These are phyloP conservation scores for Paramarasmius palmivorus DNA, from an alignment of 1,284 basidiomycete species.

Conservation along the genomic window DNA sequence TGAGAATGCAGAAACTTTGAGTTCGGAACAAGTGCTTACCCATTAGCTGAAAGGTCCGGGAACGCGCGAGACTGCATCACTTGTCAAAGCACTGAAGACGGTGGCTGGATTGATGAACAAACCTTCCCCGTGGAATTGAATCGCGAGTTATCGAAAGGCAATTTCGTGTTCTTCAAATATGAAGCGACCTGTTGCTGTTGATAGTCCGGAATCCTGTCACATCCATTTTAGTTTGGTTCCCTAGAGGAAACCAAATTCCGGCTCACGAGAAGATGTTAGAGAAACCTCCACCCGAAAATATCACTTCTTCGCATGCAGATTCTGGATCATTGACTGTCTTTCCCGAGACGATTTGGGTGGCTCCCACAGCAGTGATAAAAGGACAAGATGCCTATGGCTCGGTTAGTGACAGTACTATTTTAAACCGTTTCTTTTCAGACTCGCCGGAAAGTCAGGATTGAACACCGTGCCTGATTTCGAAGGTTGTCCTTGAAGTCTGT, in stretches of 20 bases:
- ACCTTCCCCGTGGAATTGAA: constrained; percentile 53
- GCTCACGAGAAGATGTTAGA: constrained; percentile 41
- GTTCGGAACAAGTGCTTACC: constrained; percentile 24
- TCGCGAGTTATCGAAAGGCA: constrained; percentile 39
- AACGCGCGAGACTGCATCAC: constrained; percentile 43
- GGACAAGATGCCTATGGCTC: constrained; percentile 50
- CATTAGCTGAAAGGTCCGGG: constrained; percentile 48
- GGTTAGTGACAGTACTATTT: neutral
- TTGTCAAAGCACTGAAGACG: too few relatives aligned
- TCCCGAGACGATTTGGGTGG: constrained; percentile 46
- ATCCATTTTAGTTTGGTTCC: constrained; percentile 21
- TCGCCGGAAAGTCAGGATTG: constrained; percentile 43
- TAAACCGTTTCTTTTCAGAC: constrained; percentile 12
- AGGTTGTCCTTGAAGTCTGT: constrained; percentile 16
- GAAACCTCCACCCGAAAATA: constrained; percentile 50
- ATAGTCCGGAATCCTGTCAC: constrained; percentile 27
- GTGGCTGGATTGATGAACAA: constrained; percentile 13
- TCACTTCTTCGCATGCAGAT: constrained; percentile 37
- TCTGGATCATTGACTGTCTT: constrained; percentile 39
- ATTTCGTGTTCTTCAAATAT: constrained; percentile 38
- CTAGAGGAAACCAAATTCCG: constrained; percentile 24
- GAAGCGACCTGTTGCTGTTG: constrained; percentile 12
- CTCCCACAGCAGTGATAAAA: constrained; percentile 54
- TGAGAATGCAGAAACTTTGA: neutral
- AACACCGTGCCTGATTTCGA: constrained; percentile 34